Evolutionary conservation across 2,329 filamentous ascomycete species (phyloP).

Genomic region (Hypoxylon rubiginosum): DNA sequence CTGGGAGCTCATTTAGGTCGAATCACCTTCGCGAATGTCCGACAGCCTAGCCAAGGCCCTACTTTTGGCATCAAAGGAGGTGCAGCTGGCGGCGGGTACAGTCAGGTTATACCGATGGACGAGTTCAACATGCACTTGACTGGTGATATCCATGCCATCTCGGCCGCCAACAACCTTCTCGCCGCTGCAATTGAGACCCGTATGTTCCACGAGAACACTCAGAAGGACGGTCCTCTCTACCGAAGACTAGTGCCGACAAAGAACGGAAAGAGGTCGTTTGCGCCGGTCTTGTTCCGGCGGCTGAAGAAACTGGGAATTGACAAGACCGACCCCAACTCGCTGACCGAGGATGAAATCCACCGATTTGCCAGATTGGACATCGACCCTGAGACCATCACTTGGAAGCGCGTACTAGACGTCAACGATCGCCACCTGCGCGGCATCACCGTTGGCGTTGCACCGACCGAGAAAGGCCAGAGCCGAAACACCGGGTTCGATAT

Average conservation of each 20-base stretch:
- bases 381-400: constrained; percentile 96
- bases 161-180: constrained; percentile 95
- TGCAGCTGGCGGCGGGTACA: constrained; percentile 96
- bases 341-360: constrained; percentile 89
- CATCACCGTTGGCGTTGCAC: constrained; percentile 87
- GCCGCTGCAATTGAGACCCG: constrained; percentile 97
- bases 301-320: constrained; percentile 96
- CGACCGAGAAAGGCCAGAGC: constrained; percentile 90
- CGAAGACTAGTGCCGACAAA: constrained; percentile 88
- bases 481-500: constrained; percentile 97
- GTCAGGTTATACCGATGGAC: constrained; percentile 99
- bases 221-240: constrained; percentile 91
- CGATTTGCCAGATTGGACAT: constrained; percentile 96
- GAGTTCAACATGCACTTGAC: constrained; percentile 99
- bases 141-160: constrained; percentile 97
- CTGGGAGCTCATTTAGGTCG: constrained; percentile 89
- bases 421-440: constrained; percentile 95
- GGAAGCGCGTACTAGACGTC: constrained; percentile 95
- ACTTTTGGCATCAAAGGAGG: constrained; percentile 99
- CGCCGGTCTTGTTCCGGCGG: constrained; percentile 91
- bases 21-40: constrained; percentile 94
- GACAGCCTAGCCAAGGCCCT: constrained; percentile 95
- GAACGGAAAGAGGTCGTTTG: constrained; percentile 89
- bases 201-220: constrained; percentile 97
- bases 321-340: constrained; percentile 91